Evolutionary conservation across 2,329 filamentous ascomycete genomes (phyloP).

Genomic region (Westerdykella sp.): DNA sequence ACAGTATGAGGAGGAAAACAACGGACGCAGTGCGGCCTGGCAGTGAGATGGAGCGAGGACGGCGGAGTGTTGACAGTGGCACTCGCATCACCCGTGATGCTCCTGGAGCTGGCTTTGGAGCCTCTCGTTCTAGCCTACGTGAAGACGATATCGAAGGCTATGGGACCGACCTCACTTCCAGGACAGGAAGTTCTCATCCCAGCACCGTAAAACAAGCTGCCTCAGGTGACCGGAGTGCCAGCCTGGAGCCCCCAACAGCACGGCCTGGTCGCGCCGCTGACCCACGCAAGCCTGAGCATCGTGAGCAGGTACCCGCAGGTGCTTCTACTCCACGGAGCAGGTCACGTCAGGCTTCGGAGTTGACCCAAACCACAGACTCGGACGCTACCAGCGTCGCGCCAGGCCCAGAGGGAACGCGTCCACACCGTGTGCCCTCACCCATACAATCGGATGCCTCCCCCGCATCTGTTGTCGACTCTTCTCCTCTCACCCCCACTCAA

Average conservation of each 20-base stretch:
- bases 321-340: slow-evolving; percentile 4
- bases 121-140: slow-evolving; percentile 41
- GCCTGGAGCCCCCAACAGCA: slow-evolving; percentile 10
- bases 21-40: slow-evolving; percentile 23
- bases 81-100: slow-evolving; percentile 22
- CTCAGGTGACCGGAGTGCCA: slow-evolving; percentile 20
- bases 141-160: slow-evolving; percentile 33
- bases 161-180: slow-evolving; percentile 40
- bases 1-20: slow-evolving; percentile 39
- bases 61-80: slow-evolving; percentile 39
- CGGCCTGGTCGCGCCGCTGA: slow-evolving; percentile 18
- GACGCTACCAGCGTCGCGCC: slow-evolving; percentile 41
- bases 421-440: slow-evolving; percentile 25
- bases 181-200: slow-evolving; percentile 35
- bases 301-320: slow-evolving; percentile 15
- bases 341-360: slow-evolving; percentile 35
- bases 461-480: slow-evolving; percentile 39
- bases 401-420: slow-evolving; percentile 27
- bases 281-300: slow-evolving; percentile 15
- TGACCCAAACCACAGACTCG: slow-evolving; percentile 41
- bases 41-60: slow-evolving; percentile 33
- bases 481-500: slow-evolving; percentile 41
- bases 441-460: slow-evolving; percentile 37
- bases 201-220: slow-evolving; percentile 27
- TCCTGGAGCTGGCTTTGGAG: slow-evolving; percentile 32